Evolutionary conservation across 2,329 filamentous ascomycete genomes (phyloP).

Genomic region (Botrytis aclada): DNA sequence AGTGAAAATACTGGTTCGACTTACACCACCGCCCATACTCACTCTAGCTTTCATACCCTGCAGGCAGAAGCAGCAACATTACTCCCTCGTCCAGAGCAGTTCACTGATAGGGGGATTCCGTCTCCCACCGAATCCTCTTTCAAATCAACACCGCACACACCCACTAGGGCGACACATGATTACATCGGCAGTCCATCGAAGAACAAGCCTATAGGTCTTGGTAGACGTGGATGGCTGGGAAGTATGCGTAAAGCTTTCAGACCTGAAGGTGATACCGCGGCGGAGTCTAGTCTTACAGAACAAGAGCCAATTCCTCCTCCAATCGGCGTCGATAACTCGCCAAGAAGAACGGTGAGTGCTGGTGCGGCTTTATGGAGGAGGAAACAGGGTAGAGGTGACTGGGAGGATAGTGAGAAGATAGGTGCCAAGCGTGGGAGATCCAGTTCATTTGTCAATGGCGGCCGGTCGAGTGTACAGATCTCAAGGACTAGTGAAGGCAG

Average conservation of each 20-base stretch:
- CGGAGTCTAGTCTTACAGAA: conserved; percentile 1
- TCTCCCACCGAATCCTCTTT: neutral
- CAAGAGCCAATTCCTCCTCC: conserved; percentile 31
- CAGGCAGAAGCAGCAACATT: conserved; percentile 35
- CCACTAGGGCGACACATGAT: conserved; percentile 23
- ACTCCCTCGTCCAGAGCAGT: conserved; percentile 30
- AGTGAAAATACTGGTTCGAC: conserved; percentile 26
- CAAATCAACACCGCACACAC: conserved; percentile 23
- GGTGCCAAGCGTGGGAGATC: conserved; percentile 17
- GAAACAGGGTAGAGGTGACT: conserved; percentile 51
- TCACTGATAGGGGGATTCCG: neutral
- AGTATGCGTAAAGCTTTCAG: conserved; percentile 50
- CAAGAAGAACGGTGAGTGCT: conserved; percentile 46
- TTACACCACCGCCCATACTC: conserved; percentile 36
- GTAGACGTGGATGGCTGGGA: conserved; percentile 55
- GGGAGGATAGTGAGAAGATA: conserved; percentile 42
- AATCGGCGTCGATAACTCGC: conserved; percentile 21
- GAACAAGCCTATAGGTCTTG: conserved; percentile 43
- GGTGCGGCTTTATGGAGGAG: conserved; percentile 47
- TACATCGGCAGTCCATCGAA: conserved; percentile 55
- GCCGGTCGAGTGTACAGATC: neutral
- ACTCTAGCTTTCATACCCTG: conserved; percentile 32
- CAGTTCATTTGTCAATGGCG: conserved; percentile 29
- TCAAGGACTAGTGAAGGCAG: neutral
- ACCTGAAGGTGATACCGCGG: conserved; percentile 1